These are phyloP conservation scores for Syncephalastrum contaminatum DNA, from an alignment of 371 early-diverging fungal species.

Conservation along the genomic window DNA sequence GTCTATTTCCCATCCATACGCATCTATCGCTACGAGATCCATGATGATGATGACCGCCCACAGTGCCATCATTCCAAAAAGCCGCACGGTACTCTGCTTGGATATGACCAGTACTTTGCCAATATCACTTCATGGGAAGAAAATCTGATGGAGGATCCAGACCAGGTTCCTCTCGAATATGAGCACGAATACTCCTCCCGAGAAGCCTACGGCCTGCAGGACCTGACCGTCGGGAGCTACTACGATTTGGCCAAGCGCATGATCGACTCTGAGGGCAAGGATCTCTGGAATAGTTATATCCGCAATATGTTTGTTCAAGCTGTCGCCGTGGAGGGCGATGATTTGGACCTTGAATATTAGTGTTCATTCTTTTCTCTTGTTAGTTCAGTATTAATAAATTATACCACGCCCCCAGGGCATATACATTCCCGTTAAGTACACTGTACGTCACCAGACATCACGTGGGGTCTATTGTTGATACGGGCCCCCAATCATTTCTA, in stretches of 20 bases:
- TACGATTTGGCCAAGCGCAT: slow-evolving; percentile 47
- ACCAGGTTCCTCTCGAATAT: slow-evolving; percentile 22
- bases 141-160: slow-evolving; percentile 8
- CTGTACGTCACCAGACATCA: too few relatives aligned
- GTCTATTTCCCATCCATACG: slow-evolving; percentile 71
- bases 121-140: slow-evolving; percentile 40
- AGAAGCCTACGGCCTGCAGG: slow-evolving; percentile 59
- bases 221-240: slow-evolving; percentile 53
- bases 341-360: too few relatives aligned
- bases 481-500: too few relatives aligned
- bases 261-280: slow-evolving; percentile 18
- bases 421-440: too few relatives aligned
- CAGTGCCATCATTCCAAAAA: slow-evolving; percentile 12
- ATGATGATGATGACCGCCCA: slow-evolving; percentile 12
- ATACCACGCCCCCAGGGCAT: too few relatives aligned
- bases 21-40: slow-evolving; percentile 59
- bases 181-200: slow-evolving; percentile 56
- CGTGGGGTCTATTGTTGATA: too few relatives aligned
- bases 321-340: background rate
- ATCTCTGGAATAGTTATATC: slow-evolving; percentile 33
- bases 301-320: slow-evolving; percentile 41
- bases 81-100: slow-evolving; percentile 29
- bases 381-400: too few relatives aligned
- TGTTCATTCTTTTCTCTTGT: too few relatives aligned
- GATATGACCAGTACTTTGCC: slow-evolving; percentile 35